These are phyloP conservation scores for Smithsoniella earleae DNA, from an alignment of 163 green algal genomes.

Conservation along the genomic window DNA sequence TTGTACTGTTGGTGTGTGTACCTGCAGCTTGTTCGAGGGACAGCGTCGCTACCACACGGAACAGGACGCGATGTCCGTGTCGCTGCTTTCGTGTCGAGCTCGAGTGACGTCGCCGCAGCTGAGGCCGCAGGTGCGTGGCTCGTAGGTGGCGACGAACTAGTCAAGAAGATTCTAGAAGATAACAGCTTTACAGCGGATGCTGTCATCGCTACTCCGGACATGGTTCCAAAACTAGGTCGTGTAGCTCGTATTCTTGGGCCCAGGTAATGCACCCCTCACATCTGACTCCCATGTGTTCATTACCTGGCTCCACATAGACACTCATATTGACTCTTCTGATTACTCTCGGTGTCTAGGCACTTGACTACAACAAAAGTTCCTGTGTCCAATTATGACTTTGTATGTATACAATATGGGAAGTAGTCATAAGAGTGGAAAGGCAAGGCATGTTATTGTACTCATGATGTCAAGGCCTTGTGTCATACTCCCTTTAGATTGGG, in stretches of 20 bases:
- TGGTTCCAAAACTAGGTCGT: conserved; percentile 3
- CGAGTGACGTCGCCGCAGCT: neutral
- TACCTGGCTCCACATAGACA: neutral
- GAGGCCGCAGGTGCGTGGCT: neutral
- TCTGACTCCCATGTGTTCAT: too few species aligned
- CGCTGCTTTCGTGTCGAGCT: conserved; percentile 62
- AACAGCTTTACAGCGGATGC: conserved; percentile 15
- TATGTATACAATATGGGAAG: too few species aligned
- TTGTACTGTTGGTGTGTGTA: too few species aligned
- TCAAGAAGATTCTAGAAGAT: neutral
- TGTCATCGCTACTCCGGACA: conserved; percentile 22
- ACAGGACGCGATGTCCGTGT: conserved; percentile 61
- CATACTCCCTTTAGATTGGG: too few species aligned
- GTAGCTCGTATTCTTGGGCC: conserved; percentile 18
- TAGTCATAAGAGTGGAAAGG: too few species aligned
- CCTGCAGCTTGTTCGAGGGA: conserved; percentile 70
- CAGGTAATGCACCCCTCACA: too few species aligned
- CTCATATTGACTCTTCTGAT: neutral
- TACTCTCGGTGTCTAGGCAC: neutral
- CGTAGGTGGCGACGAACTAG: conserved; percentile 14
- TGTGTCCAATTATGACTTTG: too few species aligned
- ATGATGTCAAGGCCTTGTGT: too few species aligned
- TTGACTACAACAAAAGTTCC: too few species aligned
- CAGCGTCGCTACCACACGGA: conserved; percentile 64
- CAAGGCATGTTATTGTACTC: too few species aligned